Conservation (phyloP, 1,139 yeast species). For the Arxiozyma slooffiae region DNA sequence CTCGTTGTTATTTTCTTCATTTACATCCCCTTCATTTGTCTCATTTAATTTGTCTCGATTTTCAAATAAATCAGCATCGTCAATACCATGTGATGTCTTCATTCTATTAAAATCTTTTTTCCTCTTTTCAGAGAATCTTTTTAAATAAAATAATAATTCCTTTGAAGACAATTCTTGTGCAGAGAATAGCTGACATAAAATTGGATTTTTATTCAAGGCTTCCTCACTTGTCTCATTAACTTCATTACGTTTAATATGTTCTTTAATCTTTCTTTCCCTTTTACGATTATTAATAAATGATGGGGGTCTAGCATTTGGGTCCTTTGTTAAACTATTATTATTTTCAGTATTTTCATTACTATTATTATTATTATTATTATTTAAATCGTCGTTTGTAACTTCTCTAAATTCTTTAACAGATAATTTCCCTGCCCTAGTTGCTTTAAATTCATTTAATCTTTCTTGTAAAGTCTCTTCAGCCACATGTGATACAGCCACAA, state of each 20-base stretch:
- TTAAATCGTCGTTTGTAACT: background rate
- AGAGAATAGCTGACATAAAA: conserved; percentile 34
- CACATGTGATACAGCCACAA: conserved; percentile 90
- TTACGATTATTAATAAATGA: conserved; percentile 51
- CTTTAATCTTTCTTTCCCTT: conserved; percentile 33
- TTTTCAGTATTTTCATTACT: too few species aligned
- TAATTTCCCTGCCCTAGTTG: conserved; percentile 62
- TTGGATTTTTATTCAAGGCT: conserved; percentile 32
- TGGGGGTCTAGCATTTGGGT: conserved; percentile 62
- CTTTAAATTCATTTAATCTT: conserved; percentile 77
- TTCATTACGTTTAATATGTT: conserved; percentile 24
- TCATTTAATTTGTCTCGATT: conserved; percentile 2
- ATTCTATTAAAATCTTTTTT: conserved; percentile 30
- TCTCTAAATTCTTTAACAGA: conserved; percentile 66
- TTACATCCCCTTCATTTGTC: conserved; percentile 10
- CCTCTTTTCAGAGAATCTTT: conserved; percentile 36
- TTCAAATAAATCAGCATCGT: conserved; percentile 17
- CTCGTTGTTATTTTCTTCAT: conserved; percentile 16
- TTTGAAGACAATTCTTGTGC: conserved; percentile 38
- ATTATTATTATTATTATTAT: too few species aligned
- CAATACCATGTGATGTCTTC: conserved; percentile 29
- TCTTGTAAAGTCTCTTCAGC: conserved; percentile 90
- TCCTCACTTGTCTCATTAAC: conserved; percentile 33
- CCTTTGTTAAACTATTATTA: conserved; percentile 31
- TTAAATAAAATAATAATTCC: conserved; percentile 38